phyloP scores from a whole-genome alignment of 495 filamentous ascomycete species.

The Penicillium macrosclerotiorum region DNA sequence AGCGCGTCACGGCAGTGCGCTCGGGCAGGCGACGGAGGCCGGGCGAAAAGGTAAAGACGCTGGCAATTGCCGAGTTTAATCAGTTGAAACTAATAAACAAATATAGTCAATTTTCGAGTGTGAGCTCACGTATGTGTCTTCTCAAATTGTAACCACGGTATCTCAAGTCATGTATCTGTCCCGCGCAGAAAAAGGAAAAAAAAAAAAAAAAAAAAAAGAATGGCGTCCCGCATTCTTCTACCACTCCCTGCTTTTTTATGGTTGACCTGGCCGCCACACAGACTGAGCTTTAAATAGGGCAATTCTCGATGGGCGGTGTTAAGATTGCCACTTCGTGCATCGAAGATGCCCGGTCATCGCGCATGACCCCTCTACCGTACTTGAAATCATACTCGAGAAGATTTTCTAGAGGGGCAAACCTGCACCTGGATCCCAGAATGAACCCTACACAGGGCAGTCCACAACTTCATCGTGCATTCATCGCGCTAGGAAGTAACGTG shows the following conservation, averaged over 20 bases:
- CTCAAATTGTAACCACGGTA: constrained; percentile 9
- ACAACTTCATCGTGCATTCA: constrained; percentile 59
- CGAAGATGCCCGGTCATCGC: constrained; percentile 13
- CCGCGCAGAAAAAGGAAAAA: constrained; percentile 14
- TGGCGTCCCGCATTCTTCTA: background rate
- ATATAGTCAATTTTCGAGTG: constrained; percentile 3
- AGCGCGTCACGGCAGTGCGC: constrained; percentile 4
- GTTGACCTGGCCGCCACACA: background rate
- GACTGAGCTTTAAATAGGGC: constrained; percentile 5
- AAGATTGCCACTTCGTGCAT: constrained; percentile 2
- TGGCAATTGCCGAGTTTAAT: background rate
- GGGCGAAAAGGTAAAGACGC: constrained; percentile 10
- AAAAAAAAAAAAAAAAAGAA: background rate
- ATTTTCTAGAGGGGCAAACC: constrained; percentile 24
- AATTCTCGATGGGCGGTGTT: constrained; percentile 7
- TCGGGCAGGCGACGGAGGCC: constrained; percentile 7
- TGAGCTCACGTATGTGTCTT: constrained; percentile 17
- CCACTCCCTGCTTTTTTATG: background rate
- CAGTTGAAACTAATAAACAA: constrained; percentile 1
- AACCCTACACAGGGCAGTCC: constrained; percentile 13
- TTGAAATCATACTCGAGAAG: constrained; percentile 14
- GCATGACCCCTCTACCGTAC: constrained; percentile 12
- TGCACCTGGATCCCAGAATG: constrained; percentile 26
- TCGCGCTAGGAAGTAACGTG: constrained; percentile 91
- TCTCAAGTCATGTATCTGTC: constrained; percentile 19